Evolutionary conservation across 306 rosid genomes (phyloP).

Genomic region (Prunus campanulata): DNA sequence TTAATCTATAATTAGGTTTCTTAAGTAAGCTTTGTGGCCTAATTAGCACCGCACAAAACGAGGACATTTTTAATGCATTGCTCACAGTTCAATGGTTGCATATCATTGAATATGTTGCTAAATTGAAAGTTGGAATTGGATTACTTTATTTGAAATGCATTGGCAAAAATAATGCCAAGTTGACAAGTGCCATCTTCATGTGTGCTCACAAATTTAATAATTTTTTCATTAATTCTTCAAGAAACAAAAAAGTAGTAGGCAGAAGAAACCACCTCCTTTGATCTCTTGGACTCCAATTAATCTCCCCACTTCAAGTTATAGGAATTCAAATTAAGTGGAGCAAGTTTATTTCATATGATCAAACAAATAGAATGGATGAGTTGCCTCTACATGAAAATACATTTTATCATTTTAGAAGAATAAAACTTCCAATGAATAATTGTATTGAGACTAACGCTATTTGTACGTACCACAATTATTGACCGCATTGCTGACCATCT

Average conservation of each 20-base stretch:
- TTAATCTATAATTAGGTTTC: background rate
- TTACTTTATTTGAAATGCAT: constrained; percentile 3
- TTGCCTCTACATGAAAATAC: background rate
- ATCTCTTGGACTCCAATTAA: background rate
- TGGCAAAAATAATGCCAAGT: constrained; percentile 6
- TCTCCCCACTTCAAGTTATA: background rate
- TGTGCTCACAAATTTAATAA: background rate
- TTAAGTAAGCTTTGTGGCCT: background rate
- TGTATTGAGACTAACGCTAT: background rate
- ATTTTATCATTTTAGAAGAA: background rate
- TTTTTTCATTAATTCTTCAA: background rate
- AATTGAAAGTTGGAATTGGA: background rate
- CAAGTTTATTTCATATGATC: too few relatives aligned
- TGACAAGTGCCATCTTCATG: background rate
- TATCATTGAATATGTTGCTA: constrained; percentile 1
- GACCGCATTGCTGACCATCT: too few relatives aligned
- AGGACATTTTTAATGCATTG: background rate
- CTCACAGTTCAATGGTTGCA: background rate
- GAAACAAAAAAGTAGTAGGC: background rate
- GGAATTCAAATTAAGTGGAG: background rate
- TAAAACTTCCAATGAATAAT: background rate
- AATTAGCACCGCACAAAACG: background rate
- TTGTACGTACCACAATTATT: too few relatives aligned
- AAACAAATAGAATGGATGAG: background rate
- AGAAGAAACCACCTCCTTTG: background rate